These are phyloP conservation scores for Trichosporon sp. DNA, from an alignment of 1,284 basidiomycete species.

Conservation along the genomic window DNA sequence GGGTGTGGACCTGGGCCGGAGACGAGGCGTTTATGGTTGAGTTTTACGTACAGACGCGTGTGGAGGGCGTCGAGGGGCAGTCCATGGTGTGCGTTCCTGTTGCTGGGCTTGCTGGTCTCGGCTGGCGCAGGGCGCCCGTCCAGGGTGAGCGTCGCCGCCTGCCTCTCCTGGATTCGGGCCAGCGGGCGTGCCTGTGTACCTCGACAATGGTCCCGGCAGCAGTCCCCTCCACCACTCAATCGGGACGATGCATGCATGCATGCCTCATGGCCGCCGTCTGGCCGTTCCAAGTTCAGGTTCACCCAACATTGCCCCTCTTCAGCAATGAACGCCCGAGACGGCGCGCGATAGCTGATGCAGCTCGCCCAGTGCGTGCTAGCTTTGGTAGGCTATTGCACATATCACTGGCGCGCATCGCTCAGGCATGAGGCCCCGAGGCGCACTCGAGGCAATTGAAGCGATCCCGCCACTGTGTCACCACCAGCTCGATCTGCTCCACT, in stretches of 20 bases:
- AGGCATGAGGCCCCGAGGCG: not conserved
- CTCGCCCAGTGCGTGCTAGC: not conserved
- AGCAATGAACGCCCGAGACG: not conserved
- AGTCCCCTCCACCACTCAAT: not conserved
- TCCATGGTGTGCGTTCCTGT: not conserved
- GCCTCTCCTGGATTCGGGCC: not conserved
- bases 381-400: not conserved
- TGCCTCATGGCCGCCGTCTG: not conserved
- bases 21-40: not conserved
- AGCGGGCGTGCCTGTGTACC: not conserved
- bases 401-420: not conserved
- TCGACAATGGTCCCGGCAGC: not conserved
- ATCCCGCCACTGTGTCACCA: not conserved
- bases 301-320: not conserved
- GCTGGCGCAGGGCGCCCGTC: not conserved
- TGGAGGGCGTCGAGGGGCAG: not conserved
- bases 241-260: not conserved
- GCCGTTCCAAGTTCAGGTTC: not conserved
- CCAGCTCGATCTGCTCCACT: not conserved
- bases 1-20: not conserved
- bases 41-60: not conserved
- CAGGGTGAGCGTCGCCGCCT: not conserved
- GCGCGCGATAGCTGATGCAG: not conserved
- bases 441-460: not conserved
- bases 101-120: not conserved